phyloP scores from a whole-genome alignment of 2,329 filamentous ascomycete species.

The Westerdykella ornata region DNA sequence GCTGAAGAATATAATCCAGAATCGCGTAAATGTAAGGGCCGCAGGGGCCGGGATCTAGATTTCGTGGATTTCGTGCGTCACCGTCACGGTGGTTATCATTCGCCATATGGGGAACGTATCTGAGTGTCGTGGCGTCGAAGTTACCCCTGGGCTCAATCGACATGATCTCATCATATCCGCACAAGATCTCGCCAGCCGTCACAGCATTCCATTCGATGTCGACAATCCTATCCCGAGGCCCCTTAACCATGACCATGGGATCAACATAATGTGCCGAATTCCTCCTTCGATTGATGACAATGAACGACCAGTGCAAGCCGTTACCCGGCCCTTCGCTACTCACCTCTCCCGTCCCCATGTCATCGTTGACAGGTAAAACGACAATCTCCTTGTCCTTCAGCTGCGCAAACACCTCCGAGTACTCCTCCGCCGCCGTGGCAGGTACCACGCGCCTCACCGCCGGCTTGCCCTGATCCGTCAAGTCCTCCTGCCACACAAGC shows the following conservation, averaged over 20 bases:
- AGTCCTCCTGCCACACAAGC: too few species aligned
- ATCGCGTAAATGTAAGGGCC: not conserved
- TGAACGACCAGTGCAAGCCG: not conserved
- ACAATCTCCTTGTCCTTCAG: not conserved
- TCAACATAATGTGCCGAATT: not conserved
- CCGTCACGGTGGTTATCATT: not conserved
- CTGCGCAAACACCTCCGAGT: not conserved
- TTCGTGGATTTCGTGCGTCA: not conserved
- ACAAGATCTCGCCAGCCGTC: not conserved
- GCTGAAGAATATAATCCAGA: not conserved
- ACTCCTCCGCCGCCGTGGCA: not conserved
- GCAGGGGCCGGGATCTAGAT: not conserved
- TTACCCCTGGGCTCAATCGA: not conserved
- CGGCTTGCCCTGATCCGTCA: too few species aligned
- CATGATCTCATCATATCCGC: not conserved
- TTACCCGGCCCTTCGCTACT: too few species aligned
- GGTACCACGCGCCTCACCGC: not conserved
- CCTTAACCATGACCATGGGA: not conserved
- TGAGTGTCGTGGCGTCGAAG: not conserved
- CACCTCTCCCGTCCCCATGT: not conserved
- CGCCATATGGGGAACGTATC: not conserved
- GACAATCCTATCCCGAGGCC: not conserved
- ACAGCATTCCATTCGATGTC: not conserved
- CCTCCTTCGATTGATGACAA: not conserved
- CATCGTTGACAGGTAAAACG: not conserved